Conservation (phyloP, 2,329 filamentous ascomycete genomes). For the Curvularia verruculosa region DNA sequence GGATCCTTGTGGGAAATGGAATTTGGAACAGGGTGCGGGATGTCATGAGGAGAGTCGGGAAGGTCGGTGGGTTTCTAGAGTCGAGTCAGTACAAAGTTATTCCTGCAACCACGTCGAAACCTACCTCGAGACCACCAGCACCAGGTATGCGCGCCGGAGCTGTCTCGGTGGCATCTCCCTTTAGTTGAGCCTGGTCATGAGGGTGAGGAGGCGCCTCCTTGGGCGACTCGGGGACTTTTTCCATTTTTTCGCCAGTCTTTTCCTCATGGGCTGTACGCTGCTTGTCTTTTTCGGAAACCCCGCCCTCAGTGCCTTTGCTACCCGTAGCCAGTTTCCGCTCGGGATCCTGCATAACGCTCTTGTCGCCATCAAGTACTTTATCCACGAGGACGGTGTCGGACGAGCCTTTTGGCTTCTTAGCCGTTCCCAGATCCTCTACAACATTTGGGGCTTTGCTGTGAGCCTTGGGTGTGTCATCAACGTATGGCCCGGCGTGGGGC, state of each 20-base stretch:
- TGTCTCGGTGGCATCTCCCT: conserved; percentile 24
- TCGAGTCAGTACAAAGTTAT: conserved; percentile 19
- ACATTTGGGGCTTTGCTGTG: conserved; percentile 42
- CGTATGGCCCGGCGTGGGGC: conserved; percentile 84
- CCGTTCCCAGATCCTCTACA: conserved; percentile 48
- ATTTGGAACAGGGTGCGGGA: conserved; percentile 70
- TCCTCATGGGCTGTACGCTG: conserved; percentile 71
- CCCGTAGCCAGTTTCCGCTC: conserved; percentile 76
- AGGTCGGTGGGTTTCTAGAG: conserved; percentile 78
- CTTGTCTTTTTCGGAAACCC: conserved; percentile 86
- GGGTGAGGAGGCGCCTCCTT: conserved; percentile 85
- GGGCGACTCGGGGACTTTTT: conserved; percentile 80
- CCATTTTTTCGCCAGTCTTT: conserved; percentile 66
- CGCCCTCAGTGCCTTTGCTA: conserved; percentile 87
- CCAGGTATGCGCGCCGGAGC: conserved; percentile 33
- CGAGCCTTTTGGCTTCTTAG: conserved; percentile 36
- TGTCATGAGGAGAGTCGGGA: conserved; percentile 77
- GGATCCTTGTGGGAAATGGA: conserved; percentile 69
- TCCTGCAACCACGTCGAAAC: conserved; percentile 7
- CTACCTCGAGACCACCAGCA: conserved; percentile 49
- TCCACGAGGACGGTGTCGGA: conserved; percentile 38
- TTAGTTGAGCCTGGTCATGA: conserved; percentile 72
- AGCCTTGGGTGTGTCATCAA: conserved; percentile 57
- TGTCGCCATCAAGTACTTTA: conserved; percentile 58
- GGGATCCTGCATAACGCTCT: conserved; percentile 94